Conservation (phyloP, 768 basidiomycete species). For the Agaricus sinodeliciosus region DNA sequence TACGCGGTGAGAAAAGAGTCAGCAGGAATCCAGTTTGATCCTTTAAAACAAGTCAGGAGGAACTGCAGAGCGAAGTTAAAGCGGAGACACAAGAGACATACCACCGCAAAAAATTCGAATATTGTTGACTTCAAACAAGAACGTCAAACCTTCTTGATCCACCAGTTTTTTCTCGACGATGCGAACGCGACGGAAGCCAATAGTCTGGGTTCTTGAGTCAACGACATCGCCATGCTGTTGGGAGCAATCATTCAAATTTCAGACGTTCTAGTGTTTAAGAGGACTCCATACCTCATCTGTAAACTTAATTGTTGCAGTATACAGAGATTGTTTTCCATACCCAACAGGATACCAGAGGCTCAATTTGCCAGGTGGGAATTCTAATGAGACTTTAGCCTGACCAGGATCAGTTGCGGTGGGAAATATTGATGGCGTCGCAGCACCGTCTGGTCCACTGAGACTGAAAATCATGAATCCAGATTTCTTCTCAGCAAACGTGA, state of each 20-base stretch:
- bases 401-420: conserved; percentile 30
- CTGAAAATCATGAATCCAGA: conserved; percentile 37
- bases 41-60: conserved; percentile 21
- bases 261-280: not conserved
- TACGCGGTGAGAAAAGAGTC: conserved; percentile 87
- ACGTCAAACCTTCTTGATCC: conserved; percentile 73
- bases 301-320: conserved; percentile 53
- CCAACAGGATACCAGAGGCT: conserved; percentile 85
- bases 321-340: conserved; percentile 78
- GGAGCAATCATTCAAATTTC: not conserved
- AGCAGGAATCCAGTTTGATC: conserved; percentile 93
- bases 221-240: conserved; percentile 42
- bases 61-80: not conserved
- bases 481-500: conserved; percentile 34
- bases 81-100: conserved; percentile 16
- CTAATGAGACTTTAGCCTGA: conserved; percentile 34
- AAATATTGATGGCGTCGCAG: conserved; percentile 31
- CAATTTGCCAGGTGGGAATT: conserved; percentile 47
- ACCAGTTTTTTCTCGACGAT: conserved; percentile 77
- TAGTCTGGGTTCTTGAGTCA: conserved; percentile 47
- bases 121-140: conserved; percentile 90
- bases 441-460: conserved; percentile 45
- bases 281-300: conserved; percentile 40
- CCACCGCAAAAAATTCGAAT: conserved; percentile 85
- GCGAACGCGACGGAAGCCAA: conserved; percentile 75